Evolutionary conservation across 208 protist species (phyloP), one percentile per base, ranked within the genome.

Genomic region (Acanthamoeba culbertsoni): DNA sequence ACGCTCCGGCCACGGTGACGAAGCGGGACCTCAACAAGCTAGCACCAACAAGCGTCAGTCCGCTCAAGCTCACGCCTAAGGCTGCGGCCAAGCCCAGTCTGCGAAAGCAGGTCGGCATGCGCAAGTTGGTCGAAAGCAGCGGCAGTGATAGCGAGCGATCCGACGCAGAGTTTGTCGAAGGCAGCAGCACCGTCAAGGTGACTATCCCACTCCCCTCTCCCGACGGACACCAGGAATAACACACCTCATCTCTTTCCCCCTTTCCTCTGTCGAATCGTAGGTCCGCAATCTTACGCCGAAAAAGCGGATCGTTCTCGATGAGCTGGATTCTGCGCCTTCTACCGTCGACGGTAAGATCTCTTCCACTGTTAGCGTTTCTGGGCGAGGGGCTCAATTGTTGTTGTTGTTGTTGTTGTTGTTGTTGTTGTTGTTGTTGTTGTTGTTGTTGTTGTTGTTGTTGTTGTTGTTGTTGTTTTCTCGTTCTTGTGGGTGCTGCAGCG

Each of bases 131-230:
- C 8, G 37, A 28, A 8, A 84, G 73, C 40, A 90, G 82, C 82
- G 82, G 42, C 18, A 71, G 57, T 23, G 82, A 90, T 8, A 68
- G 53, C 14, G 45, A 53, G 28, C n/a, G 26, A 7, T 45, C 79
- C 79, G 79, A 90, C 62, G 57, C 82, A 10, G 55, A 90, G 31
- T 90, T 90, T n/a, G 82, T 90, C 26, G 82, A 90, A 2, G 82
- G 82, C 48, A 90, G 82, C 82, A 90, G 23, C 31, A 90, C 82
- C 20, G 82, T 90, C 53, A 90, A 90, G 57, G 82, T 90, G 33
- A n/a, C n/a, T n/a, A n/a, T n/a, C n/a, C n/a, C n/a, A n/a, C n/a
- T n/a, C n/a, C n/a, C n/a, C n/a, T n/a, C n/a, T n/a, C n/a, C n/a
- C n/a, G n/a, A n/a, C n/a, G n/a, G n/a, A n/a, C n/a, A n/a, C n/a